A percentile compares a stretch with the other conserved stretches of the same genome.
Conservation (phyloP, 257 asterid species). For the Coffea eugenioides region DNA sequence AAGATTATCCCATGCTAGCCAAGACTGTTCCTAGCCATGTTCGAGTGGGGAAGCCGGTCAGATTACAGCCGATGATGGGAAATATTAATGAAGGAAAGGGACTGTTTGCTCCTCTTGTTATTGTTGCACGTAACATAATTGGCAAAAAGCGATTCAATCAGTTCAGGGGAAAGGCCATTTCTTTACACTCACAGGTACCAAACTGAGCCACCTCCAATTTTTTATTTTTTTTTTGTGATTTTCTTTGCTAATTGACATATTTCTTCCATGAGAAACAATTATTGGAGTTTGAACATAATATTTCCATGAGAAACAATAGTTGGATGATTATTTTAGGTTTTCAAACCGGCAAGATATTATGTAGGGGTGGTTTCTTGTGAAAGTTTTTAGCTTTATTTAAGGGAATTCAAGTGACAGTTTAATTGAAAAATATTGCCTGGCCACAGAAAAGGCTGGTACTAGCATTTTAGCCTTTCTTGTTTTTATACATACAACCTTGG, state of each 20-base stretch:
- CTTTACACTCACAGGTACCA: constrained; percentile 88
- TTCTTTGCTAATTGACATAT: not conserved
- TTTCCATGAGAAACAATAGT: not conserved
- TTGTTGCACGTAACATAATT: constrained; percentile 56
- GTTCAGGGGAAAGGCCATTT: constrained; percentile 93
- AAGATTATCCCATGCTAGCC: constrained; percentile 42
- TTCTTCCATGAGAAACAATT: not conserved
- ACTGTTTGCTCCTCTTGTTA: constrained; percentile 77
- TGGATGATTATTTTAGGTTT: not conserved
- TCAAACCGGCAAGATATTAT: not conserved
- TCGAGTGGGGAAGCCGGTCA: constrained; percentile 45
- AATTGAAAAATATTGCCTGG: not conserved
- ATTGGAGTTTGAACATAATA: not conserved
- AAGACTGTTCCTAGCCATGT: constrained; percentile 25
- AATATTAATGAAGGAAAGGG: constrained; percentile 79
- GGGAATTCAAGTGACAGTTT: not conserved
- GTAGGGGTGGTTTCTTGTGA: not conserved
- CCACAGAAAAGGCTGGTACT: too few relatives aligned
- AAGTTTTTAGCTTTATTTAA: not conserved
- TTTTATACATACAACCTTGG: not conserved
- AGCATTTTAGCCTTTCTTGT: too few relatives aligned
- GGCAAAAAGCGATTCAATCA: constrained; percentile 91
- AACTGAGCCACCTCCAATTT: too few relatives aligned
- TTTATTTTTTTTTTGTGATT: not conserved
- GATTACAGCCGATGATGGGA: constrained; percentile 77